Evolutionary conservation across 2,329 filamentous ascomycete genomes (phyloP).

Genomic region (Mariannaea sp.): DNA sequence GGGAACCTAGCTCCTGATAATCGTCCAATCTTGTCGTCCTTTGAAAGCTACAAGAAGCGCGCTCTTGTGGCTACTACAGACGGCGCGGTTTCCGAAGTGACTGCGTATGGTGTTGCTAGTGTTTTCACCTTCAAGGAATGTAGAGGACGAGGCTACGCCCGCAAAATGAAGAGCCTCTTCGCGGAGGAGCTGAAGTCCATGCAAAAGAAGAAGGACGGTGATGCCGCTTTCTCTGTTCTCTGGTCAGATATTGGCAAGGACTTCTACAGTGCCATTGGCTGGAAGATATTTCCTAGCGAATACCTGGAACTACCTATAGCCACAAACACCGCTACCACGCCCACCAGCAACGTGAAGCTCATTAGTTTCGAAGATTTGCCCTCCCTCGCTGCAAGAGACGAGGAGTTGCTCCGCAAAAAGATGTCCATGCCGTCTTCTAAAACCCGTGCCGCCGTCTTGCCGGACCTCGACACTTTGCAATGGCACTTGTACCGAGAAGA

Average conservation of each 20-base stretch:
- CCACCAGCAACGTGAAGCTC: conserved; percentile 40
- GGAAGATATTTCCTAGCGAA: conserved; percentile 73
- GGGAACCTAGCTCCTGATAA: conserved; percentile 41
- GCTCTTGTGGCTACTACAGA: conserved; percentile 52
- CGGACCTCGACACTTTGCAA: conserved; percentile 42
- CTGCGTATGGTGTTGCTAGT: conserved; percentile 76
- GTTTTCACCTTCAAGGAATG: conserved; percentile 75
- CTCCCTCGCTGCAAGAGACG: conserved; percentile 67
- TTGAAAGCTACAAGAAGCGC: conserved; percentile 66
- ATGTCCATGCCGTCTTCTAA: conserved; percentile 47
- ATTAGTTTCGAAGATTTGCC: conserved; percentile 66
- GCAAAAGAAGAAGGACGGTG: conserved; percentile 37
- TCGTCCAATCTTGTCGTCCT: conserved; percentile 64
- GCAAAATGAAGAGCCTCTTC: conserved; percentile 73
- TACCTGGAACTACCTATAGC: conserved; percentile 66
- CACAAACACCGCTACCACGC: conserved; percentile 37
- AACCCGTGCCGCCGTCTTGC: conserved; percentile 43
- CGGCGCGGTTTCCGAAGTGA: conserved; percentile 53
- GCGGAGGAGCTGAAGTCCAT: conserved; percentile 46
- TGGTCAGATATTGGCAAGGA: conserved; percentile 85
- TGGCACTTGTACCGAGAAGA: conserved; percentile 79
- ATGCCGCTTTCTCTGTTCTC: conserved; percentile 71
- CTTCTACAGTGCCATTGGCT: conserved; percentile 80
- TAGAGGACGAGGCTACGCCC: conserved; percentile 76
- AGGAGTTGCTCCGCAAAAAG: conserved; percentile 60